phyloP scores from a whole-genome alignment of 2,329 filamentous ascomycete genomes.

The Myriangium duriaei region DNA sequence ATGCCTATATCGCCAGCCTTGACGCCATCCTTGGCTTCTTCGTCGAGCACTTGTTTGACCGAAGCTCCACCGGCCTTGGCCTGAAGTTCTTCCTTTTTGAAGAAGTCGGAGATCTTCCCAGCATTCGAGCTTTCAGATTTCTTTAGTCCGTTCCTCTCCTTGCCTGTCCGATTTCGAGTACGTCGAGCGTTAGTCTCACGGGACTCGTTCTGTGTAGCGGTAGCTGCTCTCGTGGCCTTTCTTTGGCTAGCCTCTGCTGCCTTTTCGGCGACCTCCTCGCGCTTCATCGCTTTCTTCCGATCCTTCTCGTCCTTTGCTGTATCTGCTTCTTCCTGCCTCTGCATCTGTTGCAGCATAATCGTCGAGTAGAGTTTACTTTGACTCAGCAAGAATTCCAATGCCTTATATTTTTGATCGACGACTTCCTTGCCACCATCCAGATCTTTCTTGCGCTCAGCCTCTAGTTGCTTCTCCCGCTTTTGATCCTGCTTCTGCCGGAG shows the following conservation, averaged over 20 bases:
- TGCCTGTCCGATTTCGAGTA: neutral
- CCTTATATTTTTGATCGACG: constrained; percentile 39
- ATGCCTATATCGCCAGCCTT: constrained; percentile 49
- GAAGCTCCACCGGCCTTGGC: constrained; percentile 40
- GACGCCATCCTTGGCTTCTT: constrained; percentile 45
- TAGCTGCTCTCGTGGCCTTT: constrained; percentile 30
- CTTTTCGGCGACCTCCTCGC: constrained; percentile 35
- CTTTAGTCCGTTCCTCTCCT: constrained; percentile 25
- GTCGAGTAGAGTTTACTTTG: constrained; percentile 41
- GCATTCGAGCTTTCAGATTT: constrained; percentile 19
- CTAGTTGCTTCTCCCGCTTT: constrained; percentile 32
- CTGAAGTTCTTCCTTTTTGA: constrained; percentile 47
- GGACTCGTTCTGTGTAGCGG: constrained; percentile 14
- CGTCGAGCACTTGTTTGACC: constrained; percentile 45
- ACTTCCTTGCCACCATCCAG: constrained; percentile 32
- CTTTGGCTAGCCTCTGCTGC: constrained; percentile 34
- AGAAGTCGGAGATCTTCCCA: constrained; percentile 45
- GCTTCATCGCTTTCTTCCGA: constrained; percentile 31
- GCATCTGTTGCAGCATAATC: constrained; percentile 42
- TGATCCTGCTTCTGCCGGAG: constrained; percentile 32
- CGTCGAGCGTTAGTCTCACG: constrained; percentile 8
- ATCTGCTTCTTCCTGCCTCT: constrained; percentile 37
- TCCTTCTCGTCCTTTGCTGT: constrained; percentile 33
- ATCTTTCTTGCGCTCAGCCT: constrained; percentile 34
- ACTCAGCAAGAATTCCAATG: constrained; percentile 39